Evolutionary conservation across 768 basidiomycete genomes (phyloP).

Genomic region (Paxillus involutus): DNA sequence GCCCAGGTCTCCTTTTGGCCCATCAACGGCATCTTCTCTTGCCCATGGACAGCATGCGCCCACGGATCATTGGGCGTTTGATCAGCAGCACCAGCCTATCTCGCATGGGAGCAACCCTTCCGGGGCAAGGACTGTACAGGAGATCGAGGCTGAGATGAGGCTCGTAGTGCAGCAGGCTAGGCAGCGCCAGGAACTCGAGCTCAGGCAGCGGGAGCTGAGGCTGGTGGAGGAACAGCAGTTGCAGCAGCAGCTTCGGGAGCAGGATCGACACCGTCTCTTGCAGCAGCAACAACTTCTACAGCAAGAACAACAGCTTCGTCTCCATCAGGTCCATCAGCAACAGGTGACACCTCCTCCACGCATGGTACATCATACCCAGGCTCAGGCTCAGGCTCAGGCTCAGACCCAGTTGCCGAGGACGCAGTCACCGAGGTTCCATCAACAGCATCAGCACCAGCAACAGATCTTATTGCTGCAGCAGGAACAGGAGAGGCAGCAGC

Average conservation of each 20-base stretch:
- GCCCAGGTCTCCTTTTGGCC: slow-evolving; percentile 20
- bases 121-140: slow-evolving; percentile 66
- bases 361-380: slow-evolving; percentile 46
- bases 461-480: slow-evolving; percentile 69
- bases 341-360: slow-evolving; percentile 64
- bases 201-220: slow-evolving; percentile 42
- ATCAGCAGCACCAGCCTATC: slow-evolving; percentile 39
- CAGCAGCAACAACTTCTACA: slow-evolving; percentile 40
- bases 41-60: slow-evolving; percentile 27
- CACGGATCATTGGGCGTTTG: slow-evolving; percentile 33
- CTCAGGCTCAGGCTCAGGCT: slow-evolving; percentile 4
- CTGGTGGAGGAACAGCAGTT: slow-evolving; percentile 35
- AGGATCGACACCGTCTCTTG: slow-evolving; percentile 38
- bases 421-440: slow-evolving; percentile 78
- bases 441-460: slow-evolving; percentile 72
- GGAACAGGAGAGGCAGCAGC: slow-evolving; percentile 61
- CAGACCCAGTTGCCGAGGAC: slow-evolving; percentile 46
- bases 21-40: slow-evolving; percentile 25
- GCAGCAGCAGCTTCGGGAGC: slow-evolving; percentile 44
- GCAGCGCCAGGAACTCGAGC: slow-evolving; percentile 40
- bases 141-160: slow-evolving; percentile 86
- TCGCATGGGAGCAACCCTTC: slow-evolving; percentile 34
- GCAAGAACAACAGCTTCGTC: slow-evolving; percentile 36
- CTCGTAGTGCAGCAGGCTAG: slow-evolving; percentile 51
- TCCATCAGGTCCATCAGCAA: slow-evolving; percentile 39